Evolutionary conservation across 2,329 filamentous ascomycete species (phyloP).

Genomic region (Sporothrix globosa): DNA sequence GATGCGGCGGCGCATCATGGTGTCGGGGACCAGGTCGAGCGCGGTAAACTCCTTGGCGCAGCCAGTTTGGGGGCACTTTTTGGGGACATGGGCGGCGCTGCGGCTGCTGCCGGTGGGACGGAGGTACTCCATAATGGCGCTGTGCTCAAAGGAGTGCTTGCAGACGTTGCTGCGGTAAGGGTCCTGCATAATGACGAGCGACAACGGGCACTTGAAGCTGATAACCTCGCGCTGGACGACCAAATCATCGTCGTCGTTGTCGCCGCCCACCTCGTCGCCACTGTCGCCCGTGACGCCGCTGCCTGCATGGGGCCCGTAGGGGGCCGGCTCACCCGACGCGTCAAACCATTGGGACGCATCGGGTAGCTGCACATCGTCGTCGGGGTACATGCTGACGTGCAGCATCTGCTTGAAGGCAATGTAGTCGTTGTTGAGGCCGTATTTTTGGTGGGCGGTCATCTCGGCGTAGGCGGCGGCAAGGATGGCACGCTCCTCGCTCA

Average conservation of each 20-base stretch:
- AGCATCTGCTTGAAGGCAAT: conserved; percentile 61
- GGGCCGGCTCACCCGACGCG: conserved; percentile 47
- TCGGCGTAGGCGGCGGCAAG: conserved; percentile 50
- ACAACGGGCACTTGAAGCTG: conserved; percentile 71
- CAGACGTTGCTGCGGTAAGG: conserved; percentile 70
- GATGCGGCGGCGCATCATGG: conserved; percentile 60
- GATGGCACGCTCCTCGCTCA: conserved; percentile 45
- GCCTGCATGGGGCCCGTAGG: conserved; percentile 37
- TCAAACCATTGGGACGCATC: conserved; percentile 60
- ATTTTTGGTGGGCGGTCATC: conserved; percentile 52
- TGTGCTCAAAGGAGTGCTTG: conserved; percentile 72
- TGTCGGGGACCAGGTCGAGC: conserved; percentile 62
- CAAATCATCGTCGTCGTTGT: conserved; percentile 69
- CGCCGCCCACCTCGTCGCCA: conserved; percentile 48
- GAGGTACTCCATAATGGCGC: conserved; percentile 62
- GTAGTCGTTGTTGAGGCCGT: conserved; percentile 62
- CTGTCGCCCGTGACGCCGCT: conserved; percentile 39
- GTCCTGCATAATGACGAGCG: conserved; percentile 64
- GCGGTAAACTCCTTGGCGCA: conserved; percentile 57
- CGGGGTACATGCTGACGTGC: conserved; percentile 57
- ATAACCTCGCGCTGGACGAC: conserved; percentile 65
- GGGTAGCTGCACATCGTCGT: conserved; percentile 55
- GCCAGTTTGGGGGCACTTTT: conserved; percentile 66
- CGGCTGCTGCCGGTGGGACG: conserved; percentile 25
- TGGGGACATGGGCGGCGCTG: conserved; percentile 24